Percentiles rank a stretch among this genome's conserved stretches.
Evolutionary conservation across 1,284 basidiomycete genomes (phyloP).

Genomic region (Trichosporon asahii): DNA sequence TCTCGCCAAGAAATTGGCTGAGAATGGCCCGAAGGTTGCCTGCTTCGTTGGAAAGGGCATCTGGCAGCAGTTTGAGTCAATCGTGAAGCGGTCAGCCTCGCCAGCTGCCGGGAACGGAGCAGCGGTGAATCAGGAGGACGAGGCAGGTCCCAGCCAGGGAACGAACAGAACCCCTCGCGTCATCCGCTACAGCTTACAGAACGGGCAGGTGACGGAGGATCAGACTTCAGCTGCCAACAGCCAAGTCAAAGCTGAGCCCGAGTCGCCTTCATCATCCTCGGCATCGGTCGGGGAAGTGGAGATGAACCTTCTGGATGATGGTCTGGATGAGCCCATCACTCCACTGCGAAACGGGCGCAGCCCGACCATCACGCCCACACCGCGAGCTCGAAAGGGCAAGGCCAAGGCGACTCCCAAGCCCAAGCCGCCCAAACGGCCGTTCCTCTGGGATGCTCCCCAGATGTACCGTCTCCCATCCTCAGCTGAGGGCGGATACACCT

Average conservation of each 20-base stretch:
- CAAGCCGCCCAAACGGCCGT: background rate
- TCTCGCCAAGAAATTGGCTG: constrained; percentile 60
- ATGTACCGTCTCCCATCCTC: background rate
- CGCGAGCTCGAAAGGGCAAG: background rate
- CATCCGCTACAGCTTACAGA: background rate
- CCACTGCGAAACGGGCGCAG: background rate
- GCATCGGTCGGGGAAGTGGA: background rate
- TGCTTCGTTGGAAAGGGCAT: constrained; percentile 72
- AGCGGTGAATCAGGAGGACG: background rate
- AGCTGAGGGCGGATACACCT: constrained; percentile 29
- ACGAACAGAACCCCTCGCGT: background rate
- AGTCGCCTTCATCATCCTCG: background rate
- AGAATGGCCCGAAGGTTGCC: constrained; percentile 60
- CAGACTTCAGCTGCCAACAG: background rate
- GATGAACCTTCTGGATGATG: background rate
- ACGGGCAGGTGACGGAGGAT: background rate
- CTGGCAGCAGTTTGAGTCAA: constrained; percentile 58
- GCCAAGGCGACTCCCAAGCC: constrained; percentile 10
- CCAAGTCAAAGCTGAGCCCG: constrained; percentile 9
- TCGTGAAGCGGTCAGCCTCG: constrained; percentile 25
- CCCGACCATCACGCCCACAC: background rate
- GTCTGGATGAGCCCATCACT: background rate
- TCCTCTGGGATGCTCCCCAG: background rate
- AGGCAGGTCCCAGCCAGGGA: background rate
- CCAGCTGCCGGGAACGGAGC: background rate